Base-by-base conservation (phyloP, 2,329 filamentous ascomycete genomes). In the Paraconiothyrium sp. region DNA sequence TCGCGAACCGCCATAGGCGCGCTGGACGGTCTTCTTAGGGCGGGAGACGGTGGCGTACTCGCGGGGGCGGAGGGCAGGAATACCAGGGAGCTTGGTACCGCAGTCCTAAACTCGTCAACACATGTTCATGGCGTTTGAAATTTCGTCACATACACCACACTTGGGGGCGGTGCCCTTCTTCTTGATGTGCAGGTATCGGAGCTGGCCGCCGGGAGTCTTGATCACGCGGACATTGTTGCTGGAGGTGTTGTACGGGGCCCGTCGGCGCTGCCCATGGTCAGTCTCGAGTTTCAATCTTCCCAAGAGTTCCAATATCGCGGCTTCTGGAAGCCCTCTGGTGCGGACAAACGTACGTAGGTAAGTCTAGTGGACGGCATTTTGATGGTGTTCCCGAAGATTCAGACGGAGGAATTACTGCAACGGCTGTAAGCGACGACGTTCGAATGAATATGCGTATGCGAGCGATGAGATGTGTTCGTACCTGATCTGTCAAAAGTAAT, bases 1-100 rank as follows among this genome's bases (percentile, higher is more conserved):
- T 89, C 95, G 92, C 79, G 94, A 97, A 80, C 95, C 95, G 83
- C 95, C 76, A 84, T 99, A 99, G 79, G 95, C 94, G 79, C 95
- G 93, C 87, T 95, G 92, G 82, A 99, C 95, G 78, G 93, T 97
- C 93, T 99, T 99, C 90, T 97, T 93, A 82, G 96, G 94, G 85
- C 94, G 93, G 81, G 94, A 97, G 86, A 99, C 91, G 82, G 91
- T 90, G 77, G 95, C 87, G 86, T 99, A 99, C 88, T 99, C 92
- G 86, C 94, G 94, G 80, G 95, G 95, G 82, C 95, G 93, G 81
- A 99, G 94, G 78, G 96, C 95, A 78, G 95, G 96, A 79, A 99
- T 94, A 84, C 95, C 95, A 81, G 93, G 89, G 79, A 99, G 91
- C 88, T 98, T 98, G 86, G 89, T 89, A 81, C 95, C 95, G 82